Evolutionary conservation across 352 stramenopile species (phyloP).

Genomic region (Phytopythium sindhum): DNA sequence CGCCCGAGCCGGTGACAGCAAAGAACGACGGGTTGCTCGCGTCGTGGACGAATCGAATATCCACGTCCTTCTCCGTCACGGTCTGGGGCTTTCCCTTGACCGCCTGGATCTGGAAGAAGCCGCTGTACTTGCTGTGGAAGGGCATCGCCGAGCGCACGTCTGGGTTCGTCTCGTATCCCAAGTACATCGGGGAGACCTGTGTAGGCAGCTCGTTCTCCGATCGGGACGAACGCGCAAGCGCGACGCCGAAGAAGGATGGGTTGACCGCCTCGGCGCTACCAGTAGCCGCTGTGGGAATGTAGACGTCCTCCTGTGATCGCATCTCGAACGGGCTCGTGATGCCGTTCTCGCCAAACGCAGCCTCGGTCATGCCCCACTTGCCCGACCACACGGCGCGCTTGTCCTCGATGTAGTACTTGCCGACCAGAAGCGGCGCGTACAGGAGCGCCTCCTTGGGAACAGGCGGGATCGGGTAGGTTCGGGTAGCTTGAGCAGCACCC

Average conservation of each 20-base stretch:
- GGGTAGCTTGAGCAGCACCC: neutral
- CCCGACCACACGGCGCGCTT: constrained; percentile 77
- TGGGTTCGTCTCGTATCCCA: constrained; percentile 63
- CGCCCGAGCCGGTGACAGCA: constrained; percentile 58
- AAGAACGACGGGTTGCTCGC: constrained; percentile 60
- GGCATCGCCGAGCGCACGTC: constrained; percentile 64
- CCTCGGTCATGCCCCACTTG: constrained; percentile 83
- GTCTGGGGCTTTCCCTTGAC: constrained; percentile 82
- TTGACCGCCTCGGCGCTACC: constrained; percentile 36
- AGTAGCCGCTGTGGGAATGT: constrained; percentile 29
- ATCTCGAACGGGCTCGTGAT: constrained; percentile 85
- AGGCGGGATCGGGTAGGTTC: constrained; percentile 17
- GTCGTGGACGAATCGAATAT: constrained; percentile 82
- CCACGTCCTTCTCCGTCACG: constrained; percentile 74
- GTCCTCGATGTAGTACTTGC: constrained; percentile 85
- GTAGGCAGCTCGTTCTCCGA: constrained; percentile 32
- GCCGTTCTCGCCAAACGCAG: constrained; percentile 67
- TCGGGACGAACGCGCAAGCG: constrained; percentile 52
- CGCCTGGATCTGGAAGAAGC: constrained; percentile 85
- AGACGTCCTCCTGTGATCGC: constrained; percentile 82
- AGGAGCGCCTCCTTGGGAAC: constrained; percentile 59
- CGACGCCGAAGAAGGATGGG: constrained; percentile 38
- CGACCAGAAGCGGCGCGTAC: constrained; percentile 68
- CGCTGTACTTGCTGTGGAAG: constrained; percentile 79
- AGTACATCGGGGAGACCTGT: constrained; percentile 53